phyloP scores from a whole-genome alignment of 495 filamentous ascomycete genomes.

The Sporormia fimetaria region DNA sequence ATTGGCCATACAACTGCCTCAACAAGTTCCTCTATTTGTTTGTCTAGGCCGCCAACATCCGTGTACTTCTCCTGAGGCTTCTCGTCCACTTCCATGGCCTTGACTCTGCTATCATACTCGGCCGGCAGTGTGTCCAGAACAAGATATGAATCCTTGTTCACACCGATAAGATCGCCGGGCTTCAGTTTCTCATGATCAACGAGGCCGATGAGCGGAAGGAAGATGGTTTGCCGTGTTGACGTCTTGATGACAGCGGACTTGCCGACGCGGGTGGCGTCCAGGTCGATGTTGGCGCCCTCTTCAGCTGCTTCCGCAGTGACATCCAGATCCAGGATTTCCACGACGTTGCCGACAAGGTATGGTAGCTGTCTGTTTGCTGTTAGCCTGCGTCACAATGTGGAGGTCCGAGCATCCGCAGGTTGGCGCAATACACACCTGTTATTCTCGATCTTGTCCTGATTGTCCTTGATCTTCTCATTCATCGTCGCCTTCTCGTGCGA shows the following conservation, averaged over 20 bases:
- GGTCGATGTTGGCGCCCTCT: slow-evolving; percentile 95
- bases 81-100: slow-evolving; percentile 99
- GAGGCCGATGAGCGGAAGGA: slow-evolving; percentile 92
- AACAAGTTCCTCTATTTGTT: slow-evolving; percentile 99
- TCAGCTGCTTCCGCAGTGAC: slow-evolving; percentile 91
- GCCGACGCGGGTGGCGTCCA: slow-evolving; percentile 91
- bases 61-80: slow-evolving; percentile 99
- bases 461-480: slow-evolving; percentile 98
- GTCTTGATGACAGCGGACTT: slow-evolving; percentile 99
- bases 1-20: slow-evolving; percentile 99
- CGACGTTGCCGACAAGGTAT: slow-evolving; percentile 96
- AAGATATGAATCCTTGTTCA: slow-evolving; percentile 99
- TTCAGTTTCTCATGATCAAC: slow-evolving; percentile 89
- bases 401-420: background rate
- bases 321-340: slow-evolving; percentile 91
- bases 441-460: slow-evolving; percentile 96
- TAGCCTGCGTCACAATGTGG: background rate
- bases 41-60: slow-evolving; percentile 94
- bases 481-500: slow-evolving; percentile 89
- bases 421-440: slow-evolving; percentile 58
- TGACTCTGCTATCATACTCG: slow-evolving; percentile 98
- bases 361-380: slow-evolving; percentile 68
- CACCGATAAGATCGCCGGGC: slow-evolving; percentile 91
- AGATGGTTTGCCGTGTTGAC: slow-evolving; percentile 98
- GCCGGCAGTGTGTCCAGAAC: slow-evolving; percentile 93